Evolutionary conservation across 805 yeast species (phyloP).

Genomic region (Limtongozyma cylindracea): DNA sequence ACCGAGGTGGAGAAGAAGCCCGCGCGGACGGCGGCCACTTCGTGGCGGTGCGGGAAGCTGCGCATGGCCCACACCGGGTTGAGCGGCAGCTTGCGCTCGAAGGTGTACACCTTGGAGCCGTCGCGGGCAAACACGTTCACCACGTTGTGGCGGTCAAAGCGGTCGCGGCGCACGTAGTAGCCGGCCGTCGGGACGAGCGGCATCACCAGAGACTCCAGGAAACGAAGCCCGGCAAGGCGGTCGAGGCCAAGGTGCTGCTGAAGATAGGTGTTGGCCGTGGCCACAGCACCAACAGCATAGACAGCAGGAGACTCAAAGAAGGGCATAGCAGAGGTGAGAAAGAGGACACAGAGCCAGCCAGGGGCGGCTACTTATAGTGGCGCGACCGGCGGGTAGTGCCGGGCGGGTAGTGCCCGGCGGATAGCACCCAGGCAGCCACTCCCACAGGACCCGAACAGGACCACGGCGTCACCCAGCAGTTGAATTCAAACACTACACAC

Average conservation of each 20-base stretch:
- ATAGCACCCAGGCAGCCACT: too few species aligned
- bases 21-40: conserved; percentile 23
- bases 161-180: conserved; percentile 21
- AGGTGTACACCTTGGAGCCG: conserved; percentile 17
- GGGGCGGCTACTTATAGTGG: too few species aligned
- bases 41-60: conserved; percentile 15
- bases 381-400: too few species aligned
- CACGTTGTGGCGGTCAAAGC: conserved; percentile 14
- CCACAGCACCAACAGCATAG: conserved; percentile 12
- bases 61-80: conserved; percentile 27
- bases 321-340: too few species aligned
- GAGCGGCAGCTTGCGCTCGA: conserved; percentile 20
- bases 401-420: too few species aligned
- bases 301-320: conserved; percentile 22
- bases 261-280: conserved; percentile 14
- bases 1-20: conserved; percentile 19
- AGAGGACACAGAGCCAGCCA: too few species aligned
- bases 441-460: too few species aligned
- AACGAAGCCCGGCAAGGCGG: conserved; percentile 11
- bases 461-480: too few species aligned
- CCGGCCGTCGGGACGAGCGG: conserved; percentile 16
- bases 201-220: conserved; percentile 12
- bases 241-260: conserved; percentile 15
- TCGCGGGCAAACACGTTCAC: conserved; percentile 22
- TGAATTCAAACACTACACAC: too few species aligned